Percentiles rank a stretch among this genome's conserved stretches.
Evolutionary conservation across 768 basidiomycete species (phyloP).

Genomic region (Boletus patriciae): DNA sequence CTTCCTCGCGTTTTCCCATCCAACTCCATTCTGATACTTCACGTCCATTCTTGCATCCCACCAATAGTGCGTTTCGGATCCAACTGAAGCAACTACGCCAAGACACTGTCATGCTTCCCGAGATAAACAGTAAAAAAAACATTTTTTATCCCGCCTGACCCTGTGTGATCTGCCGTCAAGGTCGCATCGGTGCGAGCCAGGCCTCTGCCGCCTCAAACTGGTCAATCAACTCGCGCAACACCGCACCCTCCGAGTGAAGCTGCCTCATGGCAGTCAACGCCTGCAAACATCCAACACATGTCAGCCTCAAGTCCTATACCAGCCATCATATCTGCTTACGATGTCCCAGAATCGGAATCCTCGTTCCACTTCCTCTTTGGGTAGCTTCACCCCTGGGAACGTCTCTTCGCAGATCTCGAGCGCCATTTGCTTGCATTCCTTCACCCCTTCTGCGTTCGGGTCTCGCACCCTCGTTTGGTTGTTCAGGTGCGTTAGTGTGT

Average conservation of each 20-base stretch:
- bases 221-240: slow-evolving; percentile 84
- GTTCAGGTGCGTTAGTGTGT: slow-evolving; percentile 87
- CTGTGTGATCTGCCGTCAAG: slow-evolving; percentile 44
- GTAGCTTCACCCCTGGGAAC: slow-evolving; percentile 87
- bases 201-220: slow-evolving; percentile 95
- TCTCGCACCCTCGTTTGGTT: slow-evolving; percentile 74
- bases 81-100: neutral
- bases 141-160: slow-evolving; percentile 3
- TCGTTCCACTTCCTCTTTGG: slow-evolving; percentile 87
- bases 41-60: neutral
- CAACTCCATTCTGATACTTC: slow-evolving; percentile 1
- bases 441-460: slow-evolving; percentile 74
- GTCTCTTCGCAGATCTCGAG: slow-evolving; percentile 92
- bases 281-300: slow-evolving; percentile 40
- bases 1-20: slow-evolving; percentile 20
- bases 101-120: neutral
- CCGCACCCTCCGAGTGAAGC: slow-evolving; percentile 78
- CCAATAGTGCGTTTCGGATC: neutral
- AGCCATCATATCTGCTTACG: slow-evolving; percentile 51
- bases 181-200: slow-evolving; percentile 91
- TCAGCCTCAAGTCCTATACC: slow-evolving; percentile 25
- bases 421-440: slow-evolving; percentile 81
- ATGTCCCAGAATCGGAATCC: slow-evolving; percentile 99
- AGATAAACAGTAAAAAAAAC: neutral
- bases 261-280: slow-evolving; percentile 88